phyloP scores from a whole-genome alignment of 306 rosid genomes.

The Inga leiocalycina region DNA sequence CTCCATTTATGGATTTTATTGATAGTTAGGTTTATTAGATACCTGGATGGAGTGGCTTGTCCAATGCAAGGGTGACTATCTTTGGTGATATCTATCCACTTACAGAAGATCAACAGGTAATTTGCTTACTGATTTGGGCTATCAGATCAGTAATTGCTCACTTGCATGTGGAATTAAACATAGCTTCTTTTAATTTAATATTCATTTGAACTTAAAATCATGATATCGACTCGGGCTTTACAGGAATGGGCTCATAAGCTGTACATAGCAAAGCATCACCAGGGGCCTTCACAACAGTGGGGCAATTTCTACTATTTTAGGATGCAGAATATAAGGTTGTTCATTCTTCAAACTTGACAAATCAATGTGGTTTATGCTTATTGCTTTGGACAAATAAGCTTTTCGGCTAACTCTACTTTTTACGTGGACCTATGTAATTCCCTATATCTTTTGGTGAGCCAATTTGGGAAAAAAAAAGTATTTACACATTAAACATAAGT shows the following conservation, averaged over 20 bases:
- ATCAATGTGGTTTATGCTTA: slow-evolving; percentile 9
- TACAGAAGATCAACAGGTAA: slow-evolving; percentile 90
- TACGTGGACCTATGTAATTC: slow-evolving; percentile 10
- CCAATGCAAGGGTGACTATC: slow-evolving; percentile 99
- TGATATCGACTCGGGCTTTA: slow-evolving; percentile 35
- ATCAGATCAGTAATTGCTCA: slow-evolving; percentile 8
- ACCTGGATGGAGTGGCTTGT: slow-evolving; percentile 99
- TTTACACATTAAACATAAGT: slow-evolving; percentile 9
- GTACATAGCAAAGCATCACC: slow-evolving; percentile 94
- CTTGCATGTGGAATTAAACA: slow-evolving; percentile 8
- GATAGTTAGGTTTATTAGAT: slow-evolving; percentile 58
- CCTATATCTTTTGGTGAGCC: slow-evolving; percentile 5
- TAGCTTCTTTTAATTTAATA: slow-evolving; percentile 21
- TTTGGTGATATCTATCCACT: slow-evolving; percentile 98
- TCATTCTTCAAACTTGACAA: slow-evolving; percentile 6
- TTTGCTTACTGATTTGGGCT: slow-evolving; percentile 28
- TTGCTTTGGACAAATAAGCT: slow-evolving; percentile 26
- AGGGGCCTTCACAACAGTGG: slow-evolving; percentile 99
- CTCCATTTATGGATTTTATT: slow-evolving; percentile 41
- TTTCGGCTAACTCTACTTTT: slow-evolving; percentile 11
- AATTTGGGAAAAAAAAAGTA: not conserved
- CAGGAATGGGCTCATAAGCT: slow-evolving; percentile 99
- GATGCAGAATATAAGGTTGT: slow-evolving; percentile 94
- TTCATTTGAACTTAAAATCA: slow-evolving; percentile 21
- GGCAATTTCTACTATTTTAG: slow-evolving; percentile 97